Conservation (phyloP, 768 basidiomycete species). For the Hydnum rufescens region DNA sequence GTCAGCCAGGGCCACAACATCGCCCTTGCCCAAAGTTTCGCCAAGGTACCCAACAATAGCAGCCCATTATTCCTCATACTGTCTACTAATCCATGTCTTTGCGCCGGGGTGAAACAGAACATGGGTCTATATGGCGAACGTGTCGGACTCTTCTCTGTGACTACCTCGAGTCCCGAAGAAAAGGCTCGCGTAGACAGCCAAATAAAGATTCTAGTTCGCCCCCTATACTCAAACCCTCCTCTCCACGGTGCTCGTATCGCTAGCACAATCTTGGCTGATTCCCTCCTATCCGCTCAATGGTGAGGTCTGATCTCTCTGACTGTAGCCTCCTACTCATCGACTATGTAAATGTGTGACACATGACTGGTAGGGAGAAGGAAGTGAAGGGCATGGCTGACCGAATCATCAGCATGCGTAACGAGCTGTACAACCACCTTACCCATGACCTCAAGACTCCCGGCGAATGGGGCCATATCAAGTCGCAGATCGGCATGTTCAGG, state of each 20-base stretch:
- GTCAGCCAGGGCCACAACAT: constrained; percentile 77
- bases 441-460: constrained; percentile 77
- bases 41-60: constrained; percentile 30
- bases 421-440: constrained; percentile 55
- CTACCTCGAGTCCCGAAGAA: constrained; percentile 46
- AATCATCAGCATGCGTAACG: constrained; percentile 83
- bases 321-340: neutral
- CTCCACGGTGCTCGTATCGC: constrained; percentile 77
- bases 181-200: constrained; percentile 81
- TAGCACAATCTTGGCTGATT: constrained; percentile 57
- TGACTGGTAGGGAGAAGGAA: constrained; percentile 39
- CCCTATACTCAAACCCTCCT: constrained; percentile 97
- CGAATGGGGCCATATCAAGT: constrained; percentile 86
- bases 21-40: constrained; percentile 86
- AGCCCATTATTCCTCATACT: too few species aligned
- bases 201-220: constrained; percentile 84
- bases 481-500: constrained; percentile 98
- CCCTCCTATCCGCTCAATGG: constrained; percentile 64
- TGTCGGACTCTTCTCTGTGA: constrained; percentile 87
- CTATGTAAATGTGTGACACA: neutral
- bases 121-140: constrained; percentile 99
- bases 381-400: constrained; percentile 92
- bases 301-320: too few species aligned
- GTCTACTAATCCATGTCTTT: neutral
- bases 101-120: constrained; percentile 27